Base-by-base conservation (phyloP, 2,329 filamentous ascomycete genomes). In the Colletotrichum echinochloae region DNA sequence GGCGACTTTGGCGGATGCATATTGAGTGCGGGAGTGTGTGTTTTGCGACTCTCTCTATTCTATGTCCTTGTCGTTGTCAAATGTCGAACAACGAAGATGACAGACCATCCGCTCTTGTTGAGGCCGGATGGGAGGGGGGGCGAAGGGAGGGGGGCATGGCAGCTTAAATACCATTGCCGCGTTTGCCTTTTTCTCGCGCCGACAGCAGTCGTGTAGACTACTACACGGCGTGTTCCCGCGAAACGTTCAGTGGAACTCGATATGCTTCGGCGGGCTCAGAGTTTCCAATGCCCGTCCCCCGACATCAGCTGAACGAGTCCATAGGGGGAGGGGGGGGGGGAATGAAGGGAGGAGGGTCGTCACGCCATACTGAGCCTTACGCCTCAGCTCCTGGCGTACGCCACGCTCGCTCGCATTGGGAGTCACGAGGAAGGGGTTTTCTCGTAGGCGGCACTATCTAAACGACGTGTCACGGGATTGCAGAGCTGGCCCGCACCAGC, bases 241-340 rank as follows among this genome's bases (percentile, higher is more conserved):
- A 26, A 61, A 33, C 59, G 33, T 52, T 30, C 8, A 41, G 23
- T 46, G 55, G 39, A 26, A 46, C 44, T 26, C 56, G 44, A 66
- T 57, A 66, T 56, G 63, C 63, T 66, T 70, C 57, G 35, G n/a
- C 23, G 28, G 30, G 57, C n/a, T 12, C 55, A 66, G 51, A 61
- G 63, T 66, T 70, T 61, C 67, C 56, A 66, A 66, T 66, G 39
- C 41, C n/a, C n/a, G n/a, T n/a, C n/a, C n/a, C 33, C 57, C 63
- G n/a, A 70, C 67, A 66, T 70, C 67, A 70, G 67, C 63, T 66
- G 56, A 35, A 60, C 35, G 49, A 66, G 51, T 44, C 41, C 46
- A 51, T 62, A 41, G 63, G 46, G 52, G 14, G 14, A 1, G 37
- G n/a, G 52, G 11, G 39, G 18, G n/a, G n/a, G n/a, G n/a, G n/a